A percentile compares a stretch with the other conserved stretches of the same genome.
These are phyloP conservation scores for Ilyonectria robusta DNA, from an alignment of 2,329 filamentous ascomycete species.

Conservation along the genomic window DNA sequence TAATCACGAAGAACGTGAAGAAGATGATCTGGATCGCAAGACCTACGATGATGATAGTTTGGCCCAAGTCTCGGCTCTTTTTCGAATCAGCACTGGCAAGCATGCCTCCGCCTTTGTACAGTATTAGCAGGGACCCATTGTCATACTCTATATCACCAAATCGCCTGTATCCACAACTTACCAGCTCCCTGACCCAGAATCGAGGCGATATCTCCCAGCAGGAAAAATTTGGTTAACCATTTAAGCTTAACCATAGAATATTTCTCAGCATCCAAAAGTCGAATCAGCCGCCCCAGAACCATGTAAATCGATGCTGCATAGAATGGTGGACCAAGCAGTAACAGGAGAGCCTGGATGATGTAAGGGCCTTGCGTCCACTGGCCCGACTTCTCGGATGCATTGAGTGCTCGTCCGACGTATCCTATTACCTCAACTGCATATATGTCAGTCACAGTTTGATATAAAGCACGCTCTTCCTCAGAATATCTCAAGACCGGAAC, in stretches of 20 bases:
- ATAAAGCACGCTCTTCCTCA: not conserved
- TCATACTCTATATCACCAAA: not conserved
- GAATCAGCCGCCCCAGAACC: not conserved
- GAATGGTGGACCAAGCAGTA: not conserved
- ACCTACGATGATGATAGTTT: slow-evolving; percentile 64
- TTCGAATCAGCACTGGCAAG: slow-evolving; percentile 39
- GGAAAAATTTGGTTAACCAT: not conserved
- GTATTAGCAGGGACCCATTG: not conserved
- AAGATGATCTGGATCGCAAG: slow-evolving; percentile 67
- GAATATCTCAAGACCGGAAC: not conserved
- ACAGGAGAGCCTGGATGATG: not conserved
- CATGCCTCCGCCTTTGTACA: slow-evolving; percentile 20
- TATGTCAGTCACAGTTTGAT: not conserved
- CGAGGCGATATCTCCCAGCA: not conserved
- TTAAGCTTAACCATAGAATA: not conserved
- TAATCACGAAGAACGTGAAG: slow-evolving; percentile 66
- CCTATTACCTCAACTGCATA: not conserved
- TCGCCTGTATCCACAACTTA: not conserved
- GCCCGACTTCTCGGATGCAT: not conserved
- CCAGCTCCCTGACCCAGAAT: not conserved
- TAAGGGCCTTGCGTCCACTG: not conserved
- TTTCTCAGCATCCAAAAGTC: not conserved
- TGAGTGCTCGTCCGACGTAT: not conserved
- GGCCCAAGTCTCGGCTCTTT: slow-evolving; percentile 46
- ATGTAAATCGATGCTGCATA: not conserved